A percentile compares a stretch with the other conserved stretches of the same genome.
phyloP scores from a whole-genome alignment of 208 protist species.

The Crithidia bombi region DNA sequence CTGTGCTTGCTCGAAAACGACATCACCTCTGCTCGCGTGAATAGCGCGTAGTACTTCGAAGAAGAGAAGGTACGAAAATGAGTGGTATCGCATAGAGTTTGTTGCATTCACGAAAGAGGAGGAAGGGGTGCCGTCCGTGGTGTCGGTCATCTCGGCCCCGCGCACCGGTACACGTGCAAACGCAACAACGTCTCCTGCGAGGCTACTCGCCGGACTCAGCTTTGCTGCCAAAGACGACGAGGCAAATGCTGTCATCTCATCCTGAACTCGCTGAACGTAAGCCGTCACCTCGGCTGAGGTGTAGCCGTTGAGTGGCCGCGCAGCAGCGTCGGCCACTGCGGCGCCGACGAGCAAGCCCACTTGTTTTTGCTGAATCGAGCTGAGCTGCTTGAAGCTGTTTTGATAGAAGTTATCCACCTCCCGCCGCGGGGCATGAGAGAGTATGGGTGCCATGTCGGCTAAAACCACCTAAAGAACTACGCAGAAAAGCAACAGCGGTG shows the following conservation, averaged over 20 bases:
- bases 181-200: background rate
- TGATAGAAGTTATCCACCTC: slow-evolving; percentile 73
- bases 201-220: background rate
- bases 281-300: slow-evolving; percentile 40
- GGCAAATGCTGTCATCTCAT: background rate
- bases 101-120: background rate
- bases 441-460: slow-evolving; percentile 24
- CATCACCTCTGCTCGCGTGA: slow-evolving; percentile 60
- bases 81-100: slow-evolving; percentile 43
- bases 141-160: background rate
- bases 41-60: slow-evolving; percentile 70
- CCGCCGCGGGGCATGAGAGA: slow-evolving; percentile 25
- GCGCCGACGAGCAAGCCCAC: slow-evolving; percentile 77
- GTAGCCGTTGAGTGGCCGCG: slow-evolving; percentile 55
- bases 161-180: slow-evolving; percentile 26
- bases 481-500: too few relatives aligned
- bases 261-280: slow-evolving; percentile 7
- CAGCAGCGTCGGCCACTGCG: slow-evolving; percentile 81
- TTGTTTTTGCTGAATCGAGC: slow-evolving; percentile 79
- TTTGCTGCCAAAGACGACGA: background rate
- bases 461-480: background rate
- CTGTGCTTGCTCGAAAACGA: slow-evolving; percentile 47
- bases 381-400: slow-evolving; percentile 89
- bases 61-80: slow-evolving; percentile 67
- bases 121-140: background rate